Conservation (phyloP, 352 stramenopile genomes). For the Globisporangium megalacanthum region DNA sequence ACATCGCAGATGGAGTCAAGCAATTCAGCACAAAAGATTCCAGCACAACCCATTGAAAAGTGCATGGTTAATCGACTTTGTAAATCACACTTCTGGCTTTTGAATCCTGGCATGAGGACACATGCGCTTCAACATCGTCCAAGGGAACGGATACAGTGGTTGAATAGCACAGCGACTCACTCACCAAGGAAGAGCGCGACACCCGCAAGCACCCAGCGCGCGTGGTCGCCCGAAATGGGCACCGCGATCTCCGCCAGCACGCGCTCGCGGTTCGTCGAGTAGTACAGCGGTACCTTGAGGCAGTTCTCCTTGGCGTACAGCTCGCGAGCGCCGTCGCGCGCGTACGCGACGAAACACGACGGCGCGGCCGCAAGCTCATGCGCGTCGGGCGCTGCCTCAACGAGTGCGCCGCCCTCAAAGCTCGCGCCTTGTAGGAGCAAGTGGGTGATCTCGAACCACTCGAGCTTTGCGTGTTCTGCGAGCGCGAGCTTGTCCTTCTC, state of each 20-base stretch:
- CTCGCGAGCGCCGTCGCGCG: conserved; percentile 66
- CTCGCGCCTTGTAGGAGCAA: conserved; percentile 85
- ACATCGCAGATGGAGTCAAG: too few species aligned
- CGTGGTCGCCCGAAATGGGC: conserved; percentile 64
- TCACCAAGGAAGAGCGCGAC: conserved; percentile 82
- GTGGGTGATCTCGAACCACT: conserved; percentile 80
- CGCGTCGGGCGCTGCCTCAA: conserved; percentile 77
- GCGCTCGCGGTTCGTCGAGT: conserved; percentile 61
- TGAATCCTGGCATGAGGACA: neutral
- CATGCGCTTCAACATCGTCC: too few species aligned
- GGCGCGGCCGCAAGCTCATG: conserved; percentile 79
- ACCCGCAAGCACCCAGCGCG: conserved; percentile 75
- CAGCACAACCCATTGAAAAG: too few species aligned
- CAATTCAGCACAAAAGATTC: too few species aligned
- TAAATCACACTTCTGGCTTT: neutral
- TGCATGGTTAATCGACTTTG: too few species aligned
- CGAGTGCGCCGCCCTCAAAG: conserved; percentile 72
- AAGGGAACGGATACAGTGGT: too few species aligned
- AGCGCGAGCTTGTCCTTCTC: conserved; percentile 57
- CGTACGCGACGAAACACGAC: conserved; percentile 79
- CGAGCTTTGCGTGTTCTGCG: conserved; percentile 22
- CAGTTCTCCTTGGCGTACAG: conserved; percentile 69
- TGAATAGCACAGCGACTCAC: conserved; percentile 14
- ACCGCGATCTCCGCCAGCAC: conserved; percentile 81
- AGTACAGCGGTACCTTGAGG: conserved; percentile 81